phyloP scores from a whole-genome alignment of 2,329 filamentous ascomycete species.

The Pestalotiopsis sp. region DNA sequence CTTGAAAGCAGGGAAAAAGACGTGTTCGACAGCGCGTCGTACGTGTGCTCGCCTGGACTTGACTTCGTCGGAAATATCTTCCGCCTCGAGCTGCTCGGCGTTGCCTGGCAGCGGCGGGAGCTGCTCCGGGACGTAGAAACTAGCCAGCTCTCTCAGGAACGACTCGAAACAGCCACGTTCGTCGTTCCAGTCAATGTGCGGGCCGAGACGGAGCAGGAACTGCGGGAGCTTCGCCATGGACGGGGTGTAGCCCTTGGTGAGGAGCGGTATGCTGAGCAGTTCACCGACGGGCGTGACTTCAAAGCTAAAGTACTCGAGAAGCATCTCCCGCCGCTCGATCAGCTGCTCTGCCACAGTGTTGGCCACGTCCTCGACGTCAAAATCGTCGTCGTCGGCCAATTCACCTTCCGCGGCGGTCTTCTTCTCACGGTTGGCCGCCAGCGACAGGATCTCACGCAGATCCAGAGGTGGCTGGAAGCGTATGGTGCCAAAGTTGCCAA shows the following conservation, averaged over 20 bases:
- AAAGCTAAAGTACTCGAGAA: constrained; percentile 89
- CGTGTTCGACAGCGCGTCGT: constrained; percentile 76
- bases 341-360: constrained; percentile 69
- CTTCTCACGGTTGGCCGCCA: constrained; percentile 75
- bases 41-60: constrained; percentile 68
- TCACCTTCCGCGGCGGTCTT: constrained; percentile 35
- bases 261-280: constrained; percentile 76
- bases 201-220: constrained; percentile 86
- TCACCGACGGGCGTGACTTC: constrained; percentile 79
- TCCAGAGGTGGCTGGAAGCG: constrained; percentile 76
- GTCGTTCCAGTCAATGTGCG: constrained; percentile 82
- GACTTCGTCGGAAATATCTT: constrained; percentile 50
- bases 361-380: constrained; percentile 69
- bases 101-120: constrained; percentile 55
- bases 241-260: constrained; percentile 88
- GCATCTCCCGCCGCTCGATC: constrained; percentile 79
- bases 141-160: constrained; percentile 84
- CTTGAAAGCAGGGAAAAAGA: constrained; percentile 89
- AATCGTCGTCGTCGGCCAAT: constrained; percentile 50
- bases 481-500: constrained; percentile 90
- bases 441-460: constrained; percentile 69
- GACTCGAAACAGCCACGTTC: constrained; percentile 86
- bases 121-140: constrained; percentile 88
- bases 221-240: constrained; percentile 83
- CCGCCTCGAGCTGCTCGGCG: constrained; percentile 35